These are phyloP conservation scores for Sphagnum contortum DNA, from an alignment of 225 moss, liverwort and hornwort species.

Conservation along the genomic window DNA sequence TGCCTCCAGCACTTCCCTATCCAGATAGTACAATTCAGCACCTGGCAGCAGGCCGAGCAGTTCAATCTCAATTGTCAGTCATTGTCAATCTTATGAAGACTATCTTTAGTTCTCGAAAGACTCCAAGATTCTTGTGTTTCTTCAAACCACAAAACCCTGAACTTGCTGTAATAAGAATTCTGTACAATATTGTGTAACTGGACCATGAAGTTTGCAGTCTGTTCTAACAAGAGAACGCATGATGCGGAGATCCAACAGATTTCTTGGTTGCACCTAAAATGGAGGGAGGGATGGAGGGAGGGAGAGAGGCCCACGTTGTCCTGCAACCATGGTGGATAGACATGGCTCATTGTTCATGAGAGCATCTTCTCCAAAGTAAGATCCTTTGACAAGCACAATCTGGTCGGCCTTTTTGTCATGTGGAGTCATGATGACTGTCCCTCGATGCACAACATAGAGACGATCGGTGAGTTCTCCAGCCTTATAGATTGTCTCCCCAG, in stretches of 20 bases:
- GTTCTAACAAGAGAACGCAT: too few species aligned
- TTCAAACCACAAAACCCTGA: too few species aligned
- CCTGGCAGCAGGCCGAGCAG: slow-evolving; percentile 12
- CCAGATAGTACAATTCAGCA: slow-evolving; percentile 75
- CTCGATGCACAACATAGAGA: slow-evolving; percentile 73
- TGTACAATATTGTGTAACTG: too few species aligned
- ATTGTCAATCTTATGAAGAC: too few species aligned
- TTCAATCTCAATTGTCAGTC: too few species aligned
- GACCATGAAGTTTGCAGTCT: too few species aligned
- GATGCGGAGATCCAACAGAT: too few species aligned
- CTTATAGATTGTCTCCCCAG: slow-evolving; percentile 66
- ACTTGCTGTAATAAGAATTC: too few species aligned
- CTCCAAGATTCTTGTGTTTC: neutral
- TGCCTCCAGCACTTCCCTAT: slow-evolving; percentile 86
- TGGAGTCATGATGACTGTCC: slow-evolving; percentile 45
- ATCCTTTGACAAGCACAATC: slow-evolving; percentile 52
- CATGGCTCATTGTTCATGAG: slow-evolving; percentile 51
- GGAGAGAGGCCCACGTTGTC: slow-evolving; percentile 36
- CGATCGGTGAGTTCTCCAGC: slow-evolving; percentile 71
- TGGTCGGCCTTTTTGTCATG: slow-evolving; percentile 60
- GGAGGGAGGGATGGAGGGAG: too few species aligned
- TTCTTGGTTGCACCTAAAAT: too few species aligned
- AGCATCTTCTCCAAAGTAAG: slow-evolving; percentile 75
- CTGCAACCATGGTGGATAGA: slow-evolving; percentile 40
- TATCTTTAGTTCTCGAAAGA: too few species aligned